Evolutionary conservation across 2,329 filamentous ascomycete genomes (phyloP), one percentile per base, ranked within the genome.

Genomic region (Cladophialophora bantiana): DNA sequence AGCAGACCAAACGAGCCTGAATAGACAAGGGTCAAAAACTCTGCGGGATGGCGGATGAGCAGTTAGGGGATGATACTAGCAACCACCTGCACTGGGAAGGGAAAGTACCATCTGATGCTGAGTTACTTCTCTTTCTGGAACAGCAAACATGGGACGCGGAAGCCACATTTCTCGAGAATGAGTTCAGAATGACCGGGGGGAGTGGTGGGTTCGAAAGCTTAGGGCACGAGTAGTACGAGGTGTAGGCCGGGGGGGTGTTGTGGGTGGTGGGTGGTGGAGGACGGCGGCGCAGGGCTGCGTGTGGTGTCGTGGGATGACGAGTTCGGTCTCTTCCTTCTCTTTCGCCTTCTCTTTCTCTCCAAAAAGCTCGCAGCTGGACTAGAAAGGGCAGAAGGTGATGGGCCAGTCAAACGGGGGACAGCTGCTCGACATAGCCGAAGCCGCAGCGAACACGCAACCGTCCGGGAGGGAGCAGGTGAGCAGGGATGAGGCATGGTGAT

Each of bases 101-200:
- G 59, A 53, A 61, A 61, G 59, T 38, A 26, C 45, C 59, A 18
- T 54, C 18, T 26, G 18, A 53, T 20, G 36, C 32, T 61, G 59
- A 61, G 59, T 61, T 61, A 61, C 59, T 61, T 52, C 59, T 50
- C 59, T 61, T 61, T 61, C 59, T 32, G 59, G 59, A 61, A 52
- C n/a, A 20, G 45, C 59, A 50, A 15, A 59, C 26, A 31, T 35
- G 26, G 40, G n/a, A 20, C 20, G 57, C 40, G 45, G 45, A 50
- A 12, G 45, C 45, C 18, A 50, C 32, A 59, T 34, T 42, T 59
- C 42, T 59, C 42, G 57, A 59, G 31, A 36, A 50, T 35, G 13
- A 32, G 15, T 50, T 50, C 18, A 18, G 38, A 59, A 13, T 18
- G 42, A 50, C 40, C 32, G 35, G 57, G 57, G 55, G 57, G 20